These are phyloP conservation scores for Claviceps citrina DNA, from an alignment of 2,329 filamentous ascomycete species.

Conservation along the genomic window DNA sequence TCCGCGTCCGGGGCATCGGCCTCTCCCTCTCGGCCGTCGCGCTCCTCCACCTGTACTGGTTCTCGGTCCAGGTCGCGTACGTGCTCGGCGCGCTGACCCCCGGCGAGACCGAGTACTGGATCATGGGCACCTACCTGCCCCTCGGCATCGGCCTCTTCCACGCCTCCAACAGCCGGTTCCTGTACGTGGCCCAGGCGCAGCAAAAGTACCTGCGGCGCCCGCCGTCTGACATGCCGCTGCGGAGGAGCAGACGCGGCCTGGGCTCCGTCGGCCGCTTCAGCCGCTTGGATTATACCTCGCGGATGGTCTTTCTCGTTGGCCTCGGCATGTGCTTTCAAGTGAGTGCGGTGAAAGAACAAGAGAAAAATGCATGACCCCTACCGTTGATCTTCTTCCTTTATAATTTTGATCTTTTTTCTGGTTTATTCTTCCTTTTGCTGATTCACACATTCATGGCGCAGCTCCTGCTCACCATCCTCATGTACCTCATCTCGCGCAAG, in stretches of 20 bases:
- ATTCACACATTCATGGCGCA: constrained; percentile 16
- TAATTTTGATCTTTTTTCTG: background rate
- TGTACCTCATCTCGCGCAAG: constrained; percentile 39
- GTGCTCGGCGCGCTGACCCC: constrained; percentile 24
- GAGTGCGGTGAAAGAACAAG: too few species aligned
- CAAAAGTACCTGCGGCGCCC: constrained; percentile 12
- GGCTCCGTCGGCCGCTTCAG: constrained; percentile 17
- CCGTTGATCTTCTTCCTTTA: background rate
- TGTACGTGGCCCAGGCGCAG: constrained; percentile 40
- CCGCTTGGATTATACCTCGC: constrained; percentile 26
- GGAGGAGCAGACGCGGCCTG: constrained; percentile 9
- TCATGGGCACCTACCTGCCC: constrained; percentile 49
- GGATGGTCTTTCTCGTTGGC: constrained; percentile 33
- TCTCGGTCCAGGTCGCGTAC: constrained; percentile 23
- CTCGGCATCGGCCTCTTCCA: constrained; percentile 51
- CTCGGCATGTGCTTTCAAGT: constrained; percentile 42
- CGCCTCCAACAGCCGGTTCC: constrained; percentile 44
- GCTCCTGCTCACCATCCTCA: constrained; percentile 40
- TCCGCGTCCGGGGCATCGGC: constrained; percentile 24
- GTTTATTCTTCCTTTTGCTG: background rate
- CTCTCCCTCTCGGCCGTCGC: constrained; percentile 25
- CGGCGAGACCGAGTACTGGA: constrained; percentile 42
- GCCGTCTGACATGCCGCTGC: background rate
- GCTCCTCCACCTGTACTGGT: constrained; percentile 27
- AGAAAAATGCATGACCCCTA: too few species aligned